These are phyloP conservation scores for Fusarium fujikuroi DNA, from an alignment of 2,329 filamentous ascomycete species.

Conservation along the genomic window DNA sequence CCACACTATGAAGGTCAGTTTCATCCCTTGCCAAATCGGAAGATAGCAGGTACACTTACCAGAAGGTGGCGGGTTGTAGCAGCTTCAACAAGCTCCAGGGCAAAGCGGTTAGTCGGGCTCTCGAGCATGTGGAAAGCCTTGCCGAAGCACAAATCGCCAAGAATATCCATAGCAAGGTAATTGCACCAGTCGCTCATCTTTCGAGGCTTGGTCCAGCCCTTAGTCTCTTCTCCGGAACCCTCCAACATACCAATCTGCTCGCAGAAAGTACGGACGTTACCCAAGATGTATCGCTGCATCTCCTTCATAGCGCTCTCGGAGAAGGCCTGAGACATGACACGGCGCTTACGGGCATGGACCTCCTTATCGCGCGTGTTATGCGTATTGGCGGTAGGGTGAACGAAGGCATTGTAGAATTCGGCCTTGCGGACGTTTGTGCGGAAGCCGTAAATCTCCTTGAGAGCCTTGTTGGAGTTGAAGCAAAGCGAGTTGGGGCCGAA, in stretches of 20 bases:
- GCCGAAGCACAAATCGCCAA: slow-evolving; percentile 69
- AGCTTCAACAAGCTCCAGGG: slow-evolving; percentile 72
- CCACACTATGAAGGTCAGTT: slow-evolving; percentile 65
- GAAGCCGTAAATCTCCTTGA: slow-evolving; percentile 75
- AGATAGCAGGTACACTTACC: slow-evolving; percentile 56
- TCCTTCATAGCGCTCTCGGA: slow-evolving; percentile 72
- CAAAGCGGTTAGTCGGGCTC: slow-evolving; percentile 69
- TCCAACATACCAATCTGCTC: slow-evolving; percentile 61
- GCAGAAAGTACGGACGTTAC: slow-evolving; percentile 75
- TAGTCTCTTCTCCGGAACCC: slow-evolving; percentile 57
- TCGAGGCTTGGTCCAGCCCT: slow-evolving; percentile 67
- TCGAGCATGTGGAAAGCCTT: slow-evolving; percentile 73
- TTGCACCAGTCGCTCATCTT: slow-evolving; percentile 73
- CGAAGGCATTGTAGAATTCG: slow-evolving; percentile 78
- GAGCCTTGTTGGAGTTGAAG: slow-evolving; percentile 76
- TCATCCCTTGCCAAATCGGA: neutral
- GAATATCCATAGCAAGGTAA: slow-evolving; percentile 71
- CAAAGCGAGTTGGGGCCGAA: slow-evolving; percentile 82
- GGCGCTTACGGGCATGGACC: slow-evolving; percentile 75
- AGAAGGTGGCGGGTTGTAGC: slow-evolving; percentile 76
- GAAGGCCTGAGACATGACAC: slow-evolving; percentile 78
- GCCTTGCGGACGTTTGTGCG: slow-evolving; percentile 72
- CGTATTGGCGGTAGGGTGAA: slow-evolving; percentile 76
- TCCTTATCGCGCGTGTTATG: slow-evolving; percentile 77
- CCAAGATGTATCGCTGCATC: slow-evolving; percentile 74